Evolutionary conservation across 805 yeast species (phyloP), one percentile per base, ranked within the genome.

Genomic region (Kazachstania taianensis): DNA sequence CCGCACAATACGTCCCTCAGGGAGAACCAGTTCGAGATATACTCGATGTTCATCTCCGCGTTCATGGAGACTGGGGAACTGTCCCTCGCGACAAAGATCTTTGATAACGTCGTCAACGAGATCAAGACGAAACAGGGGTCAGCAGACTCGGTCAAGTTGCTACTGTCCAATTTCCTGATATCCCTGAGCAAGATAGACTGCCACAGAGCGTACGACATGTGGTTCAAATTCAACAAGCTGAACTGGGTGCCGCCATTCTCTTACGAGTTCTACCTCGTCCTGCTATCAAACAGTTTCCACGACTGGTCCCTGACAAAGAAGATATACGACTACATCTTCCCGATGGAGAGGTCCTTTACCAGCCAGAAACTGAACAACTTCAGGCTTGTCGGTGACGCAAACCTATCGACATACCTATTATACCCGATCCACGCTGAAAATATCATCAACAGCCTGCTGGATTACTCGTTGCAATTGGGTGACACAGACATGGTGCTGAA

Each of bases 31-130:
- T 70, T 64, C 43, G 53, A 57, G 23, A 66, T 78, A 22, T 78
- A 78, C 48, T 57, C 73, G 1, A 53, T 62, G 29, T 57, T 75
- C 39, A 63, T 79, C 24, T 66, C 73, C 23, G 65, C 78, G 2
- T 59, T 80, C 36, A 64, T 75, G 9, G 59, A 62, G 35, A 70
- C 72, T 30, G 70, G 68, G 28, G 71, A 76, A 42, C 43, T 66
- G 25, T 60, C 63, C 7, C 45, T 68, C 28, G 77, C 84, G 3
- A 66, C 79, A 1, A 63, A 68, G 39, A 67, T 78, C 38, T 57
- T 81, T 46, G 81, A 79, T 49, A 61, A 66, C 28, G 61, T 78
- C 5, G 52, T 79, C 28, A 45, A 62, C 0, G 70, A 71, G 30
- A 66, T 65, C 7, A 64, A 63, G 46, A 47, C 53, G 16, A 55